Evolutionary conservation across 495 filamentous ascomycete species (phyloP), one percentile per base, ranked within the genome.

Genomic region (Annulohypoxylon maeteangense): DNA sequence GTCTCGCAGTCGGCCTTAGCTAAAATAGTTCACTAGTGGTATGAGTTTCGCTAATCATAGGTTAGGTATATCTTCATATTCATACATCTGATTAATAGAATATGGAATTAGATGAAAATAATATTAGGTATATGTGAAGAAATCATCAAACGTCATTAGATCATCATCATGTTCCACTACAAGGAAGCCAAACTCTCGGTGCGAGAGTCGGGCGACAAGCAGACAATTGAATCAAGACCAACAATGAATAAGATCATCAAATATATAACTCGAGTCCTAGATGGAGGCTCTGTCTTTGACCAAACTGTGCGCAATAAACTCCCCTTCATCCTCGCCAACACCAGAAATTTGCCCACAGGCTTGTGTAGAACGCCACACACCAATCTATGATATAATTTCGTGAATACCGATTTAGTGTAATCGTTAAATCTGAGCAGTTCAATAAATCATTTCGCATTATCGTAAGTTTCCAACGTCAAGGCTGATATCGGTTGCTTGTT

Each of bases 111-210:
- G 18, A 48, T 48, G 14, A 23, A 25, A 48, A 48, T 25, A 27
- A 11, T 53, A 31, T 53, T 16, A 29, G 48, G 14, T 54, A 54
- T 54, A 31, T 54, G 27, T n/a, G n/a, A 54, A 34, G 50, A 34
- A 34, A 32, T 54, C 48, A 54, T n/a, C 7, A 18, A 50, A 8
- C 0, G 23, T 54, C 50, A 23, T 34, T 34, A 54, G 27, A 32
- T 54, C 50, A 34, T 54, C 50, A 31, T 0, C 14, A 53, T 18
- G 18, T 53, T n/a, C 14, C 50, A 18, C 31, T 8, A 10, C 4
- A n/a, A 14, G 14, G 27, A 54, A 55, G 27, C 50, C 27, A 55
- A 3, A 7, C 31, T 10, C n/a, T 20, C 29, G 31, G 22, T 20
- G 7, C 18, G 51, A 32, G 51, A 55, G 5, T 36, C 2, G 29